Evolutionary conservation across 1,139 yeast genomes (phyloP), one percentile per base, ranked within the genome.

Genomic region (Sugiyamaella paludigena): DNA sequence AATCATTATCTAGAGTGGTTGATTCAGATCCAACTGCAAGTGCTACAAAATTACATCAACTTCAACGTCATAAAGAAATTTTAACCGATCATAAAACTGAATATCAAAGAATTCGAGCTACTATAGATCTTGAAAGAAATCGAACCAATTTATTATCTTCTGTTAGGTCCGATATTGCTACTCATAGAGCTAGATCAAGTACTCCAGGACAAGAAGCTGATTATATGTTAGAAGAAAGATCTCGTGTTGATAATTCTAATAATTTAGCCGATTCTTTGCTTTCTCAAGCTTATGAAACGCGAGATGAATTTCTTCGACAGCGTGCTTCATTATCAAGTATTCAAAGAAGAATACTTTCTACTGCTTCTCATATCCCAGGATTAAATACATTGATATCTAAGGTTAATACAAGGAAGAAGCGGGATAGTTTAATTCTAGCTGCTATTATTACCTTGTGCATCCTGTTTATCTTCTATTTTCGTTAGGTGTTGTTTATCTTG

Each of bases 381-480:
- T 72, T 92, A 41, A 86, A 84, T 63, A 80, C 81, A 11, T 68
- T 94, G 51, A 80, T 92, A 36, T 74, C 84, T 13, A 85, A 84
- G 65, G 91, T 92, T 58, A 89, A 89, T 65, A 84, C 96, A 2
- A 76, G 98, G 60, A 83, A 92, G 67, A 86, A 84, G 70, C 79
- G 97, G 55, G 96, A 92, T 65, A 84, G 95, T 16, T 66, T 92
- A 39, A 86, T 92, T n/a, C 70, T 92, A 65, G 94, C 96, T 3
- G 59, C 76, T 4, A 77, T 92, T 44, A 84, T 89, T 42, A 77
- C 91, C 4, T 56, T 79, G 31, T 87, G 98, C 71, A 82, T 89
- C 28, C 61, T 91, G 45, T 66, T 87, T 11, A 68, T 91, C 53
- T 81, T 83, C 61, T 83, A 84, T 58, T 66, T 78, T 16, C 68